Evolutionary conservation across 1,139 yeast species (phyloP).

Genomic region (Suhomyces anneliseae): DNA sequence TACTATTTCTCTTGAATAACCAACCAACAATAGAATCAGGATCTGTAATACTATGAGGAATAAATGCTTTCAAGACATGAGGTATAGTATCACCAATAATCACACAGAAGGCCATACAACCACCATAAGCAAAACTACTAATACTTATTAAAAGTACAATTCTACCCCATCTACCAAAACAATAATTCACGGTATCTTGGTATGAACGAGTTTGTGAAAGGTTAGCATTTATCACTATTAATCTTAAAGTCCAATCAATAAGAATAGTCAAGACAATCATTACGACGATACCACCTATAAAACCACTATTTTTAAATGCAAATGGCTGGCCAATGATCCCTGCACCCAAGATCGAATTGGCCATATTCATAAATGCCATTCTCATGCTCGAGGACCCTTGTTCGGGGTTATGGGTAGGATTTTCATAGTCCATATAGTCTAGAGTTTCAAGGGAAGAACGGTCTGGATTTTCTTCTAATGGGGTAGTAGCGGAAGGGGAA

Average conservation of each 20-base stretch:
- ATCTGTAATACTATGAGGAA: conserved; percentile 50
- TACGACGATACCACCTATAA: conserved; percentile 68
- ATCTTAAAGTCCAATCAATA: conserved; percentile 82
- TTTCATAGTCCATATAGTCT: conserved; percentile 16
- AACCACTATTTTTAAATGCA: conserved; percentile 79
- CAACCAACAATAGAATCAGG: conserved; percentile 42
- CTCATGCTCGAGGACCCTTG: conserved; percentile 52
- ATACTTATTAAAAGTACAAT: conserved; percentile 70
- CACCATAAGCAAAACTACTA: conserved; percentile 91
- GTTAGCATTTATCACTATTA: conserved; percentile 82
- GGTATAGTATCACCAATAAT: conserved; percentile 96
- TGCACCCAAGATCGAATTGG: conserved; percentile 90
- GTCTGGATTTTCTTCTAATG: neutral
- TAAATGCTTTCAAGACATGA: conserved; percentile 72
- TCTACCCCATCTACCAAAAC: conserved; percentile 77
- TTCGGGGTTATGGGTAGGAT: conserved; percentile 5
- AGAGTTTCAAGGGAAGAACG: conserved; percentile 12
- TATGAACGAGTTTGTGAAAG: conserved; percentile 75
- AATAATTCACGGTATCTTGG: conserved; percentile 80
- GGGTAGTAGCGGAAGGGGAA: neutral
- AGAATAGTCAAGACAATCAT: conserved; percentile 61
- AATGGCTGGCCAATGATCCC: conserved; percentile 94
- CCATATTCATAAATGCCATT: conserved; percentile 97
- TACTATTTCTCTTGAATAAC: conserved; percentile 62
- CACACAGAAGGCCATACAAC: conserved; percentile 90